phyloP scores from a whole-genome alignment of 805 yeast species.

The Candida patagonica region DNA sequence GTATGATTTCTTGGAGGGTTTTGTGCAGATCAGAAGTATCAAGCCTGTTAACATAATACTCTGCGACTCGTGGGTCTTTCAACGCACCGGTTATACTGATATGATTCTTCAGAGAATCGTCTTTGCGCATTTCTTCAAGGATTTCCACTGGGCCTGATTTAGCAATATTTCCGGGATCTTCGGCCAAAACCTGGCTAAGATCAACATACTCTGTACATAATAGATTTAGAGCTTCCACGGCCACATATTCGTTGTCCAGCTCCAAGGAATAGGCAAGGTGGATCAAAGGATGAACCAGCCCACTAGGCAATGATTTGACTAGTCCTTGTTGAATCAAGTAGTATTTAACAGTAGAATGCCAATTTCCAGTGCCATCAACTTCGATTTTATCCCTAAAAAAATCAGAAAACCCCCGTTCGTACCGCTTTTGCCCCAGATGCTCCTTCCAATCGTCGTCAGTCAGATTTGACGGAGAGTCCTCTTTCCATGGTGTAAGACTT shows the following conservation, averaged over 20 bases:
- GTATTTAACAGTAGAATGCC: slow-evolving; percentile 24
- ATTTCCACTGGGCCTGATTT: neutral
- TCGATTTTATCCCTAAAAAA: slow-evolving; percentile 31
- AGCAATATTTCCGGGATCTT: neutral
- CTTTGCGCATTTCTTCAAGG: slow-evolving; percentile 1
- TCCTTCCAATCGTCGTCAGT: slow-evolving; percentile 27
- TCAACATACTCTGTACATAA: slow-evolving; percentile 18
- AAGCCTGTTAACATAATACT: slow-evolving; percentile 13
- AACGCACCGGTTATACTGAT: too few relatives aligned
- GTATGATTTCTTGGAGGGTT: slow-evolving; percentile 14
- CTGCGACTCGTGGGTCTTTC: neutral
- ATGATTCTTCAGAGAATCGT: neutral
- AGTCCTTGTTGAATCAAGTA: slow-evolving; percentile 18
- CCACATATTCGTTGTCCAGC: slow-evolving; percentile 26
- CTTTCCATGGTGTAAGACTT: slow-evolving; percentile 26
- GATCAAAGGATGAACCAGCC: slow-evolving; percentile 26
- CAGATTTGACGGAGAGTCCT: slow-evolving; percentile 31
- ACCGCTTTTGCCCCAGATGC: slow-evolving; percentile 24
- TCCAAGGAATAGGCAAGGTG: slow-evolving; percentile 31
- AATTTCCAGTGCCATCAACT: slow-evolving; percentile 23
- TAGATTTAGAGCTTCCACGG: slow-evolving; percentile 28
- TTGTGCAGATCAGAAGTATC: slow-evolving; percentile 15
- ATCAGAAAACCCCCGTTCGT: slow-evolving; percentile 30
- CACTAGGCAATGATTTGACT: slow-evolving; percentile 18
- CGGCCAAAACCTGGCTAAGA: neutral